Conservation (phyloP, 192 early-diverging fungal species). For the Backusella liffmaniae region DNA sequence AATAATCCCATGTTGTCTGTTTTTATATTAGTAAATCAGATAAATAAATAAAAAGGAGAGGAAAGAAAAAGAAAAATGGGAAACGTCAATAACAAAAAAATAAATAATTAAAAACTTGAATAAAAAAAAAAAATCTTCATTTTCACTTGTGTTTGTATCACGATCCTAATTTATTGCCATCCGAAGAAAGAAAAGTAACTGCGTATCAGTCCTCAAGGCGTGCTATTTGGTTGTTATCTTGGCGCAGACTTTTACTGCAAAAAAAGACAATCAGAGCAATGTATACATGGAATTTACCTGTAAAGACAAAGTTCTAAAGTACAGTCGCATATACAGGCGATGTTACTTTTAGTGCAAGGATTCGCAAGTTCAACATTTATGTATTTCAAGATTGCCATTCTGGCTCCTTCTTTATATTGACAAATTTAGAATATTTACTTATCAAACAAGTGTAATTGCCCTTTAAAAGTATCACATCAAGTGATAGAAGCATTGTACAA, state of each 20-base stretch:
- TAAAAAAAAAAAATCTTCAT: not conserved
- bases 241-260: not conserved
- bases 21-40: not conserved
- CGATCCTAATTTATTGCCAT: constrained; percentile 2
- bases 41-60: not conserved
- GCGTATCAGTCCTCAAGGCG: not conserved
- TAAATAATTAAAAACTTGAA: not conserved
- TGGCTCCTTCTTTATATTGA: not conserved
- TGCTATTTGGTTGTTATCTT: not conserved
- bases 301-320: too few relatives aligned
- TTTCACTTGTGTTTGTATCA: not conserved
- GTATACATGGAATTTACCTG: too few relatives aligned
- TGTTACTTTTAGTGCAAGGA: too few relatives aligned
- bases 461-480: not conserved
- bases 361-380: not conserved
- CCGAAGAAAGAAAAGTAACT: not conserved
- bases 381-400: not conserved
- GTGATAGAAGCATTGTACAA: not conserved
- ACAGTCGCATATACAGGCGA: too few relatives aligned
- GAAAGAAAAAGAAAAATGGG: constrained; percentile 1
- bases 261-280: not conserved
- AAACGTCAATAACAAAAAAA: not conserved
- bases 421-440: not conserved
- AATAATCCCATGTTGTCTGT: not conserved
- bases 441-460: not conserved